Base-by-base conservation (phyloP, 2,329 filamentous ascomycete species). In the Fusarium albidum region DNA sequence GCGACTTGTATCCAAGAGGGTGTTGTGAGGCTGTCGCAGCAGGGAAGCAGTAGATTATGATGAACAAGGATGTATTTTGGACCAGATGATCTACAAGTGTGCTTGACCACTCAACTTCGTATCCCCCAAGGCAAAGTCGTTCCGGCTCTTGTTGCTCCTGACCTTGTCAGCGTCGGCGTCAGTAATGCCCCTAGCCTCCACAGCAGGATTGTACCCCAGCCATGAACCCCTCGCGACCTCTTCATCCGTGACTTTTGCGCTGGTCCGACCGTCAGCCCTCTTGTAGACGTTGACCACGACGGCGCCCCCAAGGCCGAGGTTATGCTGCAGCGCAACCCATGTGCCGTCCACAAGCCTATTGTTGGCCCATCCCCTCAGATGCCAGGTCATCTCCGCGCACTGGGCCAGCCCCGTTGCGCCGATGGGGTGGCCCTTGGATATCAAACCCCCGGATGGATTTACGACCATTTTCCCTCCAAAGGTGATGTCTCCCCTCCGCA, bases 351-450 rank as follows among this genome's bases (percentile, higher is more conserved):
- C 63, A 3, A 66, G 55, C 3, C 66, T 54, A 42, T 66, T 69
- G 52, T 64, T 66, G 5, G 68, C 67, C 66, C 67, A 70, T 15
- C 68, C 68, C 15, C 68, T 51, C 8, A 70, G 57, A 27, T 70
- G 68, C 68, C 68, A 70, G 14, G 61, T 61, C 4, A 70, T 45
- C 38, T 70, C 68, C 9, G 68, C 59, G 37, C 68, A 70, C 41
- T 70, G 68, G 8, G 68, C 68, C 4, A 70, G 54, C 4, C 68
- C 68, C 1, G 68, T 69, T 3, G 68, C 68, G 8, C 68, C 68
- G 6, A 70, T 53, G 6, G 68, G 68, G 34, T 70, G 68, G 11
- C 68, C 68, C 49, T 70, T 70, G 18, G 68, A 69, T 29, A 69
- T 69, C 8, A 70, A 44, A 1, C 68, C 68, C 9, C 68, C 68